Percentiles rank a stretch among this genome's conserved stretches.
These are phyloP conservation scores for Coniella lustricola DNA, from an alignment of 2,329 filamentous ascomycete species.

Conservation along the genomic window DNA sequence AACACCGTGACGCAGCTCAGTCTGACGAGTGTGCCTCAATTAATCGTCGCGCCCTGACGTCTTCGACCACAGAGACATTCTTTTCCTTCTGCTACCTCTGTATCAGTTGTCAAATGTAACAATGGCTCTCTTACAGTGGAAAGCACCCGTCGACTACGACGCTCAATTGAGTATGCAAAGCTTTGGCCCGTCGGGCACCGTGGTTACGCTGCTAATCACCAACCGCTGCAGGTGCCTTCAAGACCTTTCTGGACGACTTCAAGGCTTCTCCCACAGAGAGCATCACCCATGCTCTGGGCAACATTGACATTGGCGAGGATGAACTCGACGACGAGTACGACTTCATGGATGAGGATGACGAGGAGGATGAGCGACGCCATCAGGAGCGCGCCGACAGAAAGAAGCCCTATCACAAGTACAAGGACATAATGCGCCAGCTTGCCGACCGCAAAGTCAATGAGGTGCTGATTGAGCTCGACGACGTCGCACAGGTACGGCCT, in stretches of 20 bases:
- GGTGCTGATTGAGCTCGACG: slow-evolving; percentile 82
- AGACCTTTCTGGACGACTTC: slow-evolving; percentile 82
- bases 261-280: slow-evolving; percentile 68
- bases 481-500: slow-evolving; percentile 61
- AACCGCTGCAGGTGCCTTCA: slow-evolving; percentile 58
- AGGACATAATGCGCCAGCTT: slow-evolving; percentile 77
- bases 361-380: slow-evolving; percentile 43
- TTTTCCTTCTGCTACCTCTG: background rate
- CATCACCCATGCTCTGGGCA: slow-evolving; percentile 74
- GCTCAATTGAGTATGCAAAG: slow-evolving; percentile 66
- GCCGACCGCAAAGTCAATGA: slow-evolving; percentile 73
- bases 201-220: background rate
- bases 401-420: slow-evolving; percentile 75
- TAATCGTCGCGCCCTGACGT: background rate
- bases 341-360: slow-evolving; percentile 78
- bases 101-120: slow-evolving; percentile 16
- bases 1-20: background rate
- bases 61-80: background rate
- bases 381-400: slow-evolving; percentile 41
- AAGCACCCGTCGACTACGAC: slow-evolving; percentile 76
- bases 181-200: slow-evolving; percentile 2
- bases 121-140: slow-evolving; percentile 83
- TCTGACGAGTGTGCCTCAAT: background rate
- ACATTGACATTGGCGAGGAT: slow-evolving; percentile 81
- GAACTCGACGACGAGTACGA: slow-evolving; percentile 86